Base-by-base conservation (phyloP, 1,139 yeast species). In the Candida sp. region DNA sequence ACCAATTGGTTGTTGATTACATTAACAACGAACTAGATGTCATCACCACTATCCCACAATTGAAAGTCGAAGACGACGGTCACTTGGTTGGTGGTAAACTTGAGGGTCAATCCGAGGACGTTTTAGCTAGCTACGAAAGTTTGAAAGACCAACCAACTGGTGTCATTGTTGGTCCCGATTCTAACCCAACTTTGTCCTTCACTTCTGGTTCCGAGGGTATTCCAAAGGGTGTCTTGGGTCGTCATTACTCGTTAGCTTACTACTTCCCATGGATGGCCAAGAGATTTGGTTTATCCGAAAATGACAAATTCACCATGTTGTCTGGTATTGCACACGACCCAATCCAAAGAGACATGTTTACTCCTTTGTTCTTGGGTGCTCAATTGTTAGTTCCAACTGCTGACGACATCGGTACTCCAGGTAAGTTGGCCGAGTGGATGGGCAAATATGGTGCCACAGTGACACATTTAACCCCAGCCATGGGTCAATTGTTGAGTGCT, bases 271-370 rank as follows among this genome's bases (percentile, higher is more conserved):
- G 99, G 99, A 94, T 94, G 99, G 81, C 98, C 17, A 72, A 90
- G 66, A 82, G 86, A 49, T 94, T 96, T 65, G 84, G 86, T 42
- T 80, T 94, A 46, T 81, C 89, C 33, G 89, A 83, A 52, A 81
- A 86, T 41, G 99, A 96, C 71, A 88, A 80, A 66, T 94, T 94
- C 74, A 96, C 99, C 26, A 94, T 94, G 99, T 81, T 94, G 54
- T 90, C 97, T 28, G 99, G 99, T 65, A 94, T 94, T 68, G 99
- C 99, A 0, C 99, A 94, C 67, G 99, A 94, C 72, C 99, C 99
- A 12, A 94, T 94, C 56, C 99, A 94, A 75, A 88, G 99, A 78
- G 99, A 94, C 69, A 96, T 94, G 88, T 94, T 94, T 70, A 96
- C 99, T 2, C 99, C 99, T 30, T 80, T 94, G 55, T 94, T 94